Evolutionary conservation across 192 early-diverging fungal genomes (phyloP), one percentile per base, ranked within the genome.

Genomic region (Umbelopsis sp.): DNA sequence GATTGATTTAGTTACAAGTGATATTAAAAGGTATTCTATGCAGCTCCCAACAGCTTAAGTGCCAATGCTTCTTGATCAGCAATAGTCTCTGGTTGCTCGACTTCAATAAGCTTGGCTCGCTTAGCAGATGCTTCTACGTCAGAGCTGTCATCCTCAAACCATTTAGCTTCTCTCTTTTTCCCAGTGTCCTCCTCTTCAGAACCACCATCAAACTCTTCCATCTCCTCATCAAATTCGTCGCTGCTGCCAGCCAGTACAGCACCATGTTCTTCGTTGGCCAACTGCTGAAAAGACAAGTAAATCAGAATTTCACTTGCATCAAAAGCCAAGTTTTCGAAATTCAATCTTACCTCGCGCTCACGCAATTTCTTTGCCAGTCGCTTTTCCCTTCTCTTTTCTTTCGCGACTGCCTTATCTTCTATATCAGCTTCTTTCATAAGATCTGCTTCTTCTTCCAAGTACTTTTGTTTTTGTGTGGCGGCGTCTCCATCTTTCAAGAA

Each of bases 401-500:
- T 87, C 22, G 85, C 89, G 13, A 81, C 67, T 18, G 77, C 83
- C 74, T 93, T 93, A 75, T 99, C 97, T 4, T 82, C 80, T 16
- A 85, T 70, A 86, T 99, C 97, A 7, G 85, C 91, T 23, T 82
- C 76, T 33, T 87, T 84, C 91, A 98, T 93, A 6, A 82, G 79
- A 37, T 71, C 70, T n/a, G 76, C 82, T 70, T 86, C 83, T 65
- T 87, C 86, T 70, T 88, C 85, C 71, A 97, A 78, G 80, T 91
- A 93, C 47, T 88, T 82, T n/a, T 85, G 74, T 33, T 88, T 87
- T 58, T 90, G 88, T 16, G 79, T 74, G 25, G 81, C 71, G 30
- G 95, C 79, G 64, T 88, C 88, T 41, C 91, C 91, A 70, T 89
- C 85, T 52, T 86, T 77, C 65, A 87, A 89, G 85, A 97, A 98